These are phyloP conservation scores for Boletellus ananiceps DNA, from an alignment of 768 basidiomycete genomes.

Conservation along the genomic window DNA sequence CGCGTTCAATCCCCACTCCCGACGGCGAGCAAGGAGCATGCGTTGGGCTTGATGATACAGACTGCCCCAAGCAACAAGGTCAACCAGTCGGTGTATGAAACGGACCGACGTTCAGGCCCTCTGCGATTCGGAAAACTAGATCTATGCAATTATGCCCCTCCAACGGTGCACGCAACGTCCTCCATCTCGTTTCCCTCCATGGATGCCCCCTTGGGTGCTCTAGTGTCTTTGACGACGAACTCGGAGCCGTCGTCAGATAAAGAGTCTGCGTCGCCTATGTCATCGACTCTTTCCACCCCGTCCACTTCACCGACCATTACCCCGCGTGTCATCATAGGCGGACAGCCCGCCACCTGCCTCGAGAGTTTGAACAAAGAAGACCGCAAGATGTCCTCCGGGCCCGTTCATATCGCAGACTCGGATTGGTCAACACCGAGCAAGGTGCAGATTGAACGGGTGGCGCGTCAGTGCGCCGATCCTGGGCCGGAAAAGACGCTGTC, in stretches of 20 bases:
- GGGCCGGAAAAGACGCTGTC: neutral
- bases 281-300: slow-evolving; percentile 28
- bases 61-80: neutral
- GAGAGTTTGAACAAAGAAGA: neutral
- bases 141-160: slow-evolving; percentile 33
- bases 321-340: slow-evolving; percentile 24
- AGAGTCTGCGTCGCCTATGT: slow-evolving; percentile 21
- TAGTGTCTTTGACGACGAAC: neutral
- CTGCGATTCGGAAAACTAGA: slow-evolving; percentile 21
- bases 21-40: slow-evolving; percentile 12
- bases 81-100: neutral
- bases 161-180: slow-evolving; percentile 7
- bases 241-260: slow-evolving; percentile 1
- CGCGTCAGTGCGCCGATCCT: slow-evolving; percentile 1
- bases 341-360: slow-evolving; percentile 20
- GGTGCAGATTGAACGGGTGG: neutral
- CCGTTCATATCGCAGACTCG: slow-evolving; percentile 16
- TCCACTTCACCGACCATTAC: slow-evolving; percentile 16
- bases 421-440: slow-evolving; percentile 19
- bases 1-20: neutral
- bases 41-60: slow-evolving; percentile 3
- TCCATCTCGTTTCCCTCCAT: slow-evolving; percentile 1
- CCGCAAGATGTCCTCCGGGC: neutral
- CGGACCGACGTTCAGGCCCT: neutral
- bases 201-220: neutral